Base-by-base conservation (phyloP, 2,329 filamentous ascomycete species). In the Coniochaeta sp. region DNA sequence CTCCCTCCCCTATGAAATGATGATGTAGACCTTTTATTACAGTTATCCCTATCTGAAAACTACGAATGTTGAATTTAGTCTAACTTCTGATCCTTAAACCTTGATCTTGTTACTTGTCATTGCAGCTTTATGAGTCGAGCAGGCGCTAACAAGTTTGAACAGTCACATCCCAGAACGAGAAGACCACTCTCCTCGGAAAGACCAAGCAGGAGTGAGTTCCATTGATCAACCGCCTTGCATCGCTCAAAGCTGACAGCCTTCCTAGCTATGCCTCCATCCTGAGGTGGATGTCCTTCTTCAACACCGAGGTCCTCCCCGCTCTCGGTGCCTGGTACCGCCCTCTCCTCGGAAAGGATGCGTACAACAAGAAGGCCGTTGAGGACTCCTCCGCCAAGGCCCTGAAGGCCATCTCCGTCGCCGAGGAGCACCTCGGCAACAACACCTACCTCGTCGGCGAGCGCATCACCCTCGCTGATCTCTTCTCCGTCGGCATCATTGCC, bases 121-220 rank as follows among this genome's bases (percentile, higher is more conserved):
- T 53, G 55, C 61, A 57, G 57, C 53, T 51, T 52, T 45, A 51
- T 32, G 27, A 6, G 40, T 46, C 50, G n/a, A 16, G 38, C 28
- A 38, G 9, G 22, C 38, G 55, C 62, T 65, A 58, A 65, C 52
- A 50, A 47, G 32, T 24, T 27, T 60, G 54, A 55, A 56, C 68
- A 97, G 94, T 99, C 71, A 91, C 94, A 66, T 97, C 94, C 64
- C 94, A 99, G 79, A 99, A 99, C 74, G 94, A 97, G 86, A 97
- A 97, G 87, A 99, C 94, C 65, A 95, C 91, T 63, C 91, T 99
- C 61, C 85, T 99, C 65, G 94, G 94, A 70, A 97, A 97, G 87
- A 99, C 91, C 78, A 99, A 99, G 87, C 92, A 99, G 81, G 94
- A 99, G 85, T 91, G 77, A 71, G 79, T 69, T 53, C n/a, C 3